Base-by-base conservation (phyloP, 1,139 yeast genomes). In the Scheffersomyces titani region DNA sequence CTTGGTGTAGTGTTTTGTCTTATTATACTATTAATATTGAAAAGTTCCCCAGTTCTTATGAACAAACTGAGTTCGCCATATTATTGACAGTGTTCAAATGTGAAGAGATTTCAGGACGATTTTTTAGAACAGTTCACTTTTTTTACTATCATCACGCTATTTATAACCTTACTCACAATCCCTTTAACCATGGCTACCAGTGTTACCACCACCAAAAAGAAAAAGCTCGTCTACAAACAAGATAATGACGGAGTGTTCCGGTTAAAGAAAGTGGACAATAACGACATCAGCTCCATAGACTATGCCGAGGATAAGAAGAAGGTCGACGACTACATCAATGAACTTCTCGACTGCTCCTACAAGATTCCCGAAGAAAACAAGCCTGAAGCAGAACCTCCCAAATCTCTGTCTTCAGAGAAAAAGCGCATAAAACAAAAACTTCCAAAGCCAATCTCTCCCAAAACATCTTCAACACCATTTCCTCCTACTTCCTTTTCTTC, bases 171-270 rank as follows among this genome's bases (percentile, higher is more conserved):
- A 19, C 4, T 9, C 20, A 46, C 13, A 46, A 46, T 20, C 16
- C 21, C 16, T 19, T 16, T 13, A 22, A 11, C 44, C n/a, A 61
- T 61, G 63, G 58, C 58, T 44, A 60, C 63, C 6, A 46, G 49
- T n/a, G 59, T 59, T 3, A 62, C 64, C n/a, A 60, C 63, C 20
- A 57, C 61, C 47, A 61, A 59, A 54, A 55, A 60, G 60, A 74
- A 72, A 61, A 75, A 74, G 58, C 63, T 77, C 30, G 74, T 77
- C 7, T 77, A 77, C 61, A 73, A 73, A 57, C 80, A 76, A 60
- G 80, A 74, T 58, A 72, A 78, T 9, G 82, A 77, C 60, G 82
- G 82, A 3, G 79, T 77, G 6, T 77, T 75, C 57, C 66, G 81
- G n/a, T 65, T 77, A 55, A 76, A 75, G 57, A 74, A 71, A 58